Evolutionary conservation across 2,329 filamentous ascomycete species (phyloP).

Genomic region (Chaetomium sp.): DNA sequence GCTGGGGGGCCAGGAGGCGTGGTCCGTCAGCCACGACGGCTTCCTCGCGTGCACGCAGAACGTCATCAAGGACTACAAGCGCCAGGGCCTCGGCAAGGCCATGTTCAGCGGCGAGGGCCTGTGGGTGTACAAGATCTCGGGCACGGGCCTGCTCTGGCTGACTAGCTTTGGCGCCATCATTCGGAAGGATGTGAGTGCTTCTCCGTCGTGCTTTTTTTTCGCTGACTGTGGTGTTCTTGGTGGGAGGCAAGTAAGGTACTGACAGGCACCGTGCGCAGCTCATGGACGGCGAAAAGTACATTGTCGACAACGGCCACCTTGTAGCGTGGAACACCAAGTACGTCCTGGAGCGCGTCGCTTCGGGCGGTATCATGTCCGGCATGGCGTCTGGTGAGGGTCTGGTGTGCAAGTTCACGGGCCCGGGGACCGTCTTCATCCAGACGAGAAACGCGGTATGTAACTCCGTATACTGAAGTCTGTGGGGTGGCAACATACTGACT

Average conservation of each 20-base stretch:
- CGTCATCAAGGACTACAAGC: slow-evolving; percentile 84
- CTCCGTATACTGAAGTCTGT: not conserved
- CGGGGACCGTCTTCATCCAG: slow-evolving; percentile 89
- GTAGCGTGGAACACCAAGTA: slow-evolving; percentile 98
- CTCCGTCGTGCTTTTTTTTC: slow-evolving; percentile 25
- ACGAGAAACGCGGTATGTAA: slow-evolving; percentile 76
- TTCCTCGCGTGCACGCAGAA: slow-evolving; percentile 85
- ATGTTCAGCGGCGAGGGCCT: slow-evolving; percentile 93
- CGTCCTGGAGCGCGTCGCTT: slow-evolving; percentile 83
- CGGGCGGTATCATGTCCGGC: slow-evolving; percentile 89
- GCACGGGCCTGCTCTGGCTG: slow-evolving; percentile 82
- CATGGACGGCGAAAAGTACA: slow-evolving; percentile 77
- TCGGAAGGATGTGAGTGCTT: slow-evolving; percentile 76
- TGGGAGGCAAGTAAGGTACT: slow-evolving; percentile 14
- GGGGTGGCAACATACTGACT: slow-evolving; percentile 16
- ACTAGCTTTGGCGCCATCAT: slow-evolving; percentile 95
- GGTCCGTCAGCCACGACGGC: slow-evolving; percentile 84
- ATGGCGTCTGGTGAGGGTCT: slow-evolving; percentile 81
- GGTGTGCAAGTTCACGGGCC: slow-evolving; percentile 91
- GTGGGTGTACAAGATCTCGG: slow-evolving; percentile 85
- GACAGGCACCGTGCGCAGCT: slow-evolving; percentile 43
- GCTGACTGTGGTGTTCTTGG: not conserved
- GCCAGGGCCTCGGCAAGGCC: slow-evolving; percentile 82
- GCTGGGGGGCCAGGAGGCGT: slow-evolving; percentile 70
- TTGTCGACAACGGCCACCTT: slow-evolving; percentile 89